Percentiles rank a stretch among this genome's conserved stretches.
Conservation (phyloP, 2,329 filamentous ascomycete genomes). For the Penicillium sp. region DNA sequence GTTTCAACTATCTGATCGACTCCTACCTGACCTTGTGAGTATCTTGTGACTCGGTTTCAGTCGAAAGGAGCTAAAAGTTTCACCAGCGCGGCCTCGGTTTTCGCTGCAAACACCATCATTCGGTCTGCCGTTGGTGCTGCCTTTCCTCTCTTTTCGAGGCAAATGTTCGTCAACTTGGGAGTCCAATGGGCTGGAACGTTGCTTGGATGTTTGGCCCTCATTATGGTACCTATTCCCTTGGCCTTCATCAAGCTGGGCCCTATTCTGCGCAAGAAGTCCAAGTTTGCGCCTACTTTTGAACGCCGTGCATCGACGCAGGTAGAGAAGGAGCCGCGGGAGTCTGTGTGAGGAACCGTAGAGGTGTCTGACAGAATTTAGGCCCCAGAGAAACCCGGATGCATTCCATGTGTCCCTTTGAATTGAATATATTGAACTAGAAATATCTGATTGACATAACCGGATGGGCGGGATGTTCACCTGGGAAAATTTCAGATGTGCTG, state of each 20-base stretch:
- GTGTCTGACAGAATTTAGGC: no score
- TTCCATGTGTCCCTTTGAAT: no score
- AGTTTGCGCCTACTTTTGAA: conserved; percentile 24
- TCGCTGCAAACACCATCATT: conserved; percentile 41
- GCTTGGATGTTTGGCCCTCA: conserved; percentile 36
- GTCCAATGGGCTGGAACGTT: conserved; percentile 41
- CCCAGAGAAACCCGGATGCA: no score
- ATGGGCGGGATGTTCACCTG: no score
- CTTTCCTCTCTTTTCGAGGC: conserved; percentile 38
- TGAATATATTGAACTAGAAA: no score
- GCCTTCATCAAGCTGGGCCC: conserved; percentile 34
- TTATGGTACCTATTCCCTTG: conserved; percentile 42
- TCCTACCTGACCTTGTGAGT: conserved; percentile 42
- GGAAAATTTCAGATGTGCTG: no score
- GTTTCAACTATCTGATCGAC: conserved; percentile 41
- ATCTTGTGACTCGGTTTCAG: neutral
- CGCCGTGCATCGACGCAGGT: neutral
- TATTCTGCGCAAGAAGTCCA: conserved; percentile 28
- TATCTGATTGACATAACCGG: no score
- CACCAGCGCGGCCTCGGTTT: conserved; percentile 36
- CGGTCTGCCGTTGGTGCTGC: conserved; percentile 36
- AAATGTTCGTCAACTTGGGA: conserved; percentile 39
- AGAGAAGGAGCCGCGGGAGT: neutral
- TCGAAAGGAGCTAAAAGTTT: neutral
- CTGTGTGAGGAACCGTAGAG: no score